phyloP scores from a whole-genome alignment of 352 stramenopile genomes.

The Pseudoperonospora humuli region DNA sequence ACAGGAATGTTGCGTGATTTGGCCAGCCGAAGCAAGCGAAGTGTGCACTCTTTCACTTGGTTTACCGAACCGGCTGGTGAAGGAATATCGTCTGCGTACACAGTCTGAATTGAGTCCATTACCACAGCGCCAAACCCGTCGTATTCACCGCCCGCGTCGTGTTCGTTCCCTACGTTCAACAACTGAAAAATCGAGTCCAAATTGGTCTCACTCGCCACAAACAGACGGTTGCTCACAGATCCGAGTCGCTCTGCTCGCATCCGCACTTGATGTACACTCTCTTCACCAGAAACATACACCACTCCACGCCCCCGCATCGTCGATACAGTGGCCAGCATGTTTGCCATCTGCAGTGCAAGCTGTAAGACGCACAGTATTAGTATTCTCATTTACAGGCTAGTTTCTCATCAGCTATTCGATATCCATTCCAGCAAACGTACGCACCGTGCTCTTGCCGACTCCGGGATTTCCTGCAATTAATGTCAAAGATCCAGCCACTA shows the following conservation, averaged over 20 bases:
- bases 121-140: slow-evolving; percentile 70
- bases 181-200: slow-evolving; percentile 63
- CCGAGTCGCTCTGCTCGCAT: slow-evolving; percentile 86
- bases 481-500: slow-evolving; percentile 92
- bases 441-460: slow-evolving; percentile 88
- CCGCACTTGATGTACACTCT: slow-evolving; percentile 94
- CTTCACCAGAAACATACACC: slow-evolving; percentile 95
- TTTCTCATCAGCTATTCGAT: neutral
- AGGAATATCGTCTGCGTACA: slow-evolving; percentile 84
- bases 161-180: slow-evolving; percentile 30
- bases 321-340: slow-evolving; percentile 52
- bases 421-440: slow-evolving; percentile 21
- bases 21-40: slow-evolving; percentile 88
- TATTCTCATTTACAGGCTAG: neutral
- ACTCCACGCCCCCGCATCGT: slow-evolving; percentile 43
- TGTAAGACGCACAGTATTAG: slow-evolving; percentile 13
- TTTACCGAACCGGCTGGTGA: slow-evolving; percentile 82
- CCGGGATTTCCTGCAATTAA: slow-evolving; percentile 93
- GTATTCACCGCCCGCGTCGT: neutral
- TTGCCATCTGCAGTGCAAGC: slow-evolving; percentile 91
- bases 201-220: slow-evolving; percentile 81
- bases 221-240: slow-evolving; percentile 53
- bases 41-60: slow-evolving; percentile 94
- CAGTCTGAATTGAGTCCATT: slow-evolving; percentile 96
- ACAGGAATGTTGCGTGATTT: slow-evolving; percentile 90